A percentile compares a stretch with the other conserved stretches of the same genome.
Evolutionary conservation across 352 stramenopile species (phyloP).

Genomic region (Pythium phragmitis): DNA sequence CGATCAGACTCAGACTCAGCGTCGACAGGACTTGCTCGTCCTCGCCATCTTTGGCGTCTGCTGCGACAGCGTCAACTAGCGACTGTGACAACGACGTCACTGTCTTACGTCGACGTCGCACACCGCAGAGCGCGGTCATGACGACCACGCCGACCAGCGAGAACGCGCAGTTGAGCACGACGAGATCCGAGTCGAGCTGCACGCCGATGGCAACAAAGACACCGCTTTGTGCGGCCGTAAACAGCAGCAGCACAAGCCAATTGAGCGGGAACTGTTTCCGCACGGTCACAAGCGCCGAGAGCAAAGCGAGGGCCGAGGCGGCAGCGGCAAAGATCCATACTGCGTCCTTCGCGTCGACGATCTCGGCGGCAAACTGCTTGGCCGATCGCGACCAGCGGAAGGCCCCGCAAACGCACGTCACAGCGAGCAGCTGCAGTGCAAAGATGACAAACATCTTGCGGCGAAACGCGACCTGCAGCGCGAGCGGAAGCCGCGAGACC

Average conservation of each 20-base stretch:
- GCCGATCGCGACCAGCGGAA: slow-evolving; percentile 5
- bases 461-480: slow-evolving; percentile 26
- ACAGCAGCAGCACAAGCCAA: slow-evolving; percentile 25
- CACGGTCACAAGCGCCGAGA: slow-evolving; percentile 6
- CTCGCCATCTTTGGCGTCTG: neutral
- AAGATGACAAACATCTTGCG: slow-evolving; percentile 27
- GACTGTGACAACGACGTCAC: neutral
- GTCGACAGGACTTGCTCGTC: neutral
- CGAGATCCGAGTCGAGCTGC: slow-evolving; percentile 17
- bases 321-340: neutral
- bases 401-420: slow-evolving; percentile 6
- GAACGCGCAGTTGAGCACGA: slow-evolving; percentile 18
- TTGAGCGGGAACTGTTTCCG: slow-evolving; percentile 29
- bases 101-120: neutral
- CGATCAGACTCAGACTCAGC: neutral
- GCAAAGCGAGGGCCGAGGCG: slow-evolving; percentile 3
- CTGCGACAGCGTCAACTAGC: neutral
- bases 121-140: slow-evolving; percentile 19
- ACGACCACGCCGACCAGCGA: slow-evolving; percentile 17
- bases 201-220: slow-evolving; percentile 13
- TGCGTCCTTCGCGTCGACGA: neutral
- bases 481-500: slow-evolving; percentile 22
- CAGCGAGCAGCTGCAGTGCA: slow-evolving; percentile 20
- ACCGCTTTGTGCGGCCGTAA: slow-evolving; percentile 15
- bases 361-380: neutral